These are phyloP conservation scores for Sarcodon aspratus DNA, from an alignment of 768 basidiomycete species.

Conservation along the genomic window DNA sequence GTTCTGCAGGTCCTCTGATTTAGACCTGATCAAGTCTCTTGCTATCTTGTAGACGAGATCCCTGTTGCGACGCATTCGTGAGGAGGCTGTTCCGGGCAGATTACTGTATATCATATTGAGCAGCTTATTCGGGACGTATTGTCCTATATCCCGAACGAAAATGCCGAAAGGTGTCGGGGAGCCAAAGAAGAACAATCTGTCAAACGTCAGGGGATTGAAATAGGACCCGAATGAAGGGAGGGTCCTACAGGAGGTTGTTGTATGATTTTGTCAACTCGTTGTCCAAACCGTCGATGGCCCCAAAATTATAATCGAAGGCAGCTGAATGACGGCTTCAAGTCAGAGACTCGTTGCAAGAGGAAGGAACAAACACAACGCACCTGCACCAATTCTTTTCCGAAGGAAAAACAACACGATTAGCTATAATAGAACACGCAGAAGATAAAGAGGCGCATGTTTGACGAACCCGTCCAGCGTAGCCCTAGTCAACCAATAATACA, in stretches of 20 bases:
- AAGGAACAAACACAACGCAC: not conserved
- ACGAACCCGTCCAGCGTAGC: constrained; percentile 22
- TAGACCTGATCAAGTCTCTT: constrained; percentile 32
- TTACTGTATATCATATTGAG: not conserved
- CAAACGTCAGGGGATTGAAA: too few relatives aligned
- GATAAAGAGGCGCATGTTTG: not conserved
- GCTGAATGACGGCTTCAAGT: constrained; percentile 4
- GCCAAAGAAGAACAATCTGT: not conserved
- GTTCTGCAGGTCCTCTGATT: constrained; percentile 32
- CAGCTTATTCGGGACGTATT: not conserved
- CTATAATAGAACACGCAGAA: not conserved
- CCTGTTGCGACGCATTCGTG: constrained; percentile 9
- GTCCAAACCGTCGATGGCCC: constrained; percentile 32
- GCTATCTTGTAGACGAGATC: constrained; percentile 23
- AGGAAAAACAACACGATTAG: not conserved
- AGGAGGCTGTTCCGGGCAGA: not conserved
- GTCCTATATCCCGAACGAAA: not conserved
- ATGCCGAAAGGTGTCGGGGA: not conserved
- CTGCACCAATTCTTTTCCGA: not conserved
- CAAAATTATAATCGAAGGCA: constrained; percentile 42
- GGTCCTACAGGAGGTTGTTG: constrained; percentile 25
- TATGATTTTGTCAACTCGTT: constrained; percentile 47
- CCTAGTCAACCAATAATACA: constrained; percentile 31
- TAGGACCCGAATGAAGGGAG: not conserved
- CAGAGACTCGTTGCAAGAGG: not conserved